A percentile compares a stretch with the other conserved stretches of the same genome.
Evolutionary conservation across 2,329 filamentous ascomycete species (phyloP).

Genomic region (Knoxdaviesia capensis): DNA sequence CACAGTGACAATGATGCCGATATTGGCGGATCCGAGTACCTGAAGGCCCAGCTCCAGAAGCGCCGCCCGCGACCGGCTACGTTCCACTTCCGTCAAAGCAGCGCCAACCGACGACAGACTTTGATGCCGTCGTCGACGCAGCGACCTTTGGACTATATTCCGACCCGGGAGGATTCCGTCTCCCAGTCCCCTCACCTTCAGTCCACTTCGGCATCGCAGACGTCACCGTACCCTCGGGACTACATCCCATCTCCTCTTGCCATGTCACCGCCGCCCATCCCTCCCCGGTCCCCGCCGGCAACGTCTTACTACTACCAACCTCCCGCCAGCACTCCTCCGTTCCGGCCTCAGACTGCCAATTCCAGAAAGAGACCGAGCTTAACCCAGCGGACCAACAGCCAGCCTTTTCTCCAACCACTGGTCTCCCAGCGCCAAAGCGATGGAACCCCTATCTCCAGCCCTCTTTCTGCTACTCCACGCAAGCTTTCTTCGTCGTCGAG

Average conservation of each 20-base stretch:
- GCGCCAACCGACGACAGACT: conserved; percentile 7
- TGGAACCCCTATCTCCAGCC: conserved; percentile 5
- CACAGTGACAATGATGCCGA: conserved; percentile 21
- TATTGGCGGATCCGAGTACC: conserved; percentile 12
- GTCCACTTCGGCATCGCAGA: too few relatives aligned
- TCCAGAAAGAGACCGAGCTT: conserved; percentile 23
- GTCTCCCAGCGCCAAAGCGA: conserved; percentile 13
- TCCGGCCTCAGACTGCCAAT: conserved; percentile 34
- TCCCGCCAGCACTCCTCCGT: neutral
- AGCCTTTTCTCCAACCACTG: conserved; percentile 11
- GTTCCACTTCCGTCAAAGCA: too few relatives aligned
- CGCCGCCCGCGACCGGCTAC: neutral
- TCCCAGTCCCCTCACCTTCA: too few relatives aligned
- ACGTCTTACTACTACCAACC: too few relatives aligned
- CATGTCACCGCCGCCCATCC: too few relatives aligned
- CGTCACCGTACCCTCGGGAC: too few relatives aligned
- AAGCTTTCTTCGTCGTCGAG: too few relatives aligned
- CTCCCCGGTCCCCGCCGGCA: too few relatives aligned
- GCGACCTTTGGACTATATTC: conserved; percentile 28
- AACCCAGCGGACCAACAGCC: conserved; percentile 25
- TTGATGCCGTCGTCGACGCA: conserved; percentile 25
- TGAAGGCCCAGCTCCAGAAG: conserved; percentile 9
- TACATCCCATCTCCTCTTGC: too few relatives aligned
- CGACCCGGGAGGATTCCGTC: conserved; percentile 17
- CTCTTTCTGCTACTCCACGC: too few relatives aligned